phyloP scores from a whole-genome alignment of 2,329 filamentous ascomycete genomes.

The Claviceps sp. region DNA sequence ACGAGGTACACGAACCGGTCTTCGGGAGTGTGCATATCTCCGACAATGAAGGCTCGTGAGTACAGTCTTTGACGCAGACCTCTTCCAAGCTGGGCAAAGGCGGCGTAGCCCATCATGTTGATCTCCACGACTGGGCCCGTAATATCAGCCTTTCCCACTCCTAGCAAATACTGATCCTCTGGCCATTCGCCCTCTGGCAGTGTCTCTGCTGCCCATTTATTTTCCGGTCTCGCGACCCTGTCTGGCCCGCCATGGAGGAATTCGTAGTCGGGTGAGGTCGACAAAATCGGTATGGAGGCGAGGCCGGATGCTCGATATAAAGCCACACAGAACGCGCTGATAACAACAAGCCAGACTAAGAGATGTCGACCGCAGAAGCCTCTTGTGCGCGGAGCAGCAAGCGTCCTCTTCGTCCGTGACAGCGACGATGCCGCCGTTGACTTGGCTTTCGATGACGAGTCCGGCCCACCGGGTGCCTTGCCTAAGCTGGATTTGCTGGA shows the following conservation, averaged over 20 bases:
- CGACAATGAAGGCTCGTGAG: slow-evolving; percentile 77
- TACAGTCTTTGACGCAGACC: slow-evolving; percentile 77
- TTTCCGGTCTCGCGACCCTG: slow-evolving; percentile 2
- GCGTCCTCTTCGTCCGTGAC: not conserved
- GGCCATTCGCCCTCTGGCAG: slow-evolving; percentile 7
- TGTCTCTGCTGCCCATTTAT: slow-evolving; percentile 8
- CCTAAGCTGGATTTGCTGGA: not conserved
- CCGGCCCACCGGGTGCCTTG: slow-evolving; percentile 1
- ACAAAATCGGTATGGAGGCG: slow-evolving; percentile 7
- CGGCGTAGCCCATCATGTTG: slow-evolving; percentile 81
- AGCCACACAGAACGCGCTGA: slow-evolving; percentile 7
- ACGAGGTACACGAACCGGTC: slow-evolving; percentile 78
- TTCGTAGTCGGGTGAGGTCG: slow-evolving; percentile 6
- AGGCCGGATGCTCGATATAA: slow-evolving; percentile 9
- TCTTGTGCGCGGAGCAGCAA: not conserved
- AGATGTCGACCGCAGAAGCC: slow-evolving; percentile 5
- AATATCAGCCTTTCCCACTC: slow-evolving; percentile 41
- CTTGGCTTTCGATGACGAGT: not conserved
- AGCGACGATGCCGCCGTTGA: not conserved
- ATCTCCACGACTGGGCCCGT: slow-evolving; percentile 72
- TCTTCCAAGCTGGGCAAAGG: slow-evolving; percentile 62
- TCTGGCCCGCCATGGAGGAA: slow-evolving; percentile 2
- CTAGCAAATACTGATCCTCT: slow-evolving; percentile 29
- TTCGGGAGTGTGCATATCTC: slow-evolving; percentile 45
- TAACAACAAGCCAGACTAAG: slow-evolving; percentile 6